phyloP scores from a whole-genome alignment of 2,329 filamentous ascomycete species.

The Sarocladium strictum region DNA sequence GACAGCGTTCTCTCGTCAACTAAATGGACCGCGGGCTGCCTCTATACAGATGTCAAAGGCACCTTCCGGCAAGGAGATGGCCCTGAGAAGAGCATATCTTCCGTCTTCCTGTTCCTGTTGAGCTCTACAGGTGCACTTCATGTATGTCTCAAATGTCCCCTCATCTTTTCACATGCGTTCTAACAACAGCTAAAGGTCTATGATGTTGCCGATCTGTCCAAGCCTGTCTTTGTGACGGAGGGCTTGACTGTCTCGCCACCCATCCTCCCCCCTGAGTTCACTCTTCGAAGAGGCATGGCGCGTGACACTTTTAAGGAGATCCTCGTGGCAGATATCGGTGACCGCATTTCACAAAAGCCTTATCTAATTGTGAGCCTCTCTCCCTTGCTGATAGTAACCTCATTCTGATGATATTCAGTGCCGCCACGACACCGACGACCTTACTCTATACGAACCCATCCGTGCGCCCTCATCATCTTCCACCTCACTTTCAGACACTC shows the following conservation, averaged over 20 bases:
- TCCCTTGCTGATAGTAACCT: too few relatives aligned
- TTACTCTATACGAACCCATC: slow-evolving; percentile 83
- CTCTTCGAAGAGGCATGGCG: slow-evolving; percentile 60
- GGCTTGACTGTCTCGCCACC: slow-evolving; percentile 74
- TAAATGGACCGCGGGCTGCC: slow-evolving; percentile 77
- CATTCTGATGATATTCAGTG: too few relatives aligned
- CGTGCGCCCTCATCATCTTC: slow-evolving; percentile 38
- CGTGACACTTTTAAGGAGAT: slow-evolving; percentile 75
- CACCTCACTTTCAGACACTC: slow-evolving; percentile 34
- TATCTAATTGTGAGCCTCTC: slow-evolving; percentile 73
- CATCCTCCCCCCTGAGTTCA: slow-evolving; percentile 65
- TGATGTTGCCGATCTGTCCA: slow-evolving; percentile 64
- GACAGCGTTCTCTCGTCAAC: slow-evolving; percentile 50
- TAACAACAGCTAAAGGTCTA: slow-evolving; percentile 53
- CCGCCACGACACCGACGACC: slow-evolving; percentile 72
- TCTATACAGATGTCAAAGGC: slow-evolving; percentile 65
- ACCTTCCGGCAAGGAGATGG: slow-evolving; percentile 42
- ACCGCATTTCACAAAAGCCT: slow-evolving; percentile 61
- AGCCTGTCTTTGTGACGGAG: slow-evolving; percentile 68
- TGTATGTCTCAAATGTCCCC: slow-evolving; percentile 44
- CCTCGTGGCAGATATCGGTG: slow-evolving; percentile 78
- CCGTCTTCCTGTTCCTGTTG: slow-evolving; percentile 68
- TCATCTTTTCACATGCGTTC: neutral
- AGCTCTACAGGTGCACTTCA: slow-evolving; percentile 68
- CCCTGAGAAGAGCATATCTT: slow-evolving; percentile 31